These are phyloP conservation scores for Tribonema minus DNA, from an alignment of 108 stramenopile species.

Conservation along the genomic window DNA sequence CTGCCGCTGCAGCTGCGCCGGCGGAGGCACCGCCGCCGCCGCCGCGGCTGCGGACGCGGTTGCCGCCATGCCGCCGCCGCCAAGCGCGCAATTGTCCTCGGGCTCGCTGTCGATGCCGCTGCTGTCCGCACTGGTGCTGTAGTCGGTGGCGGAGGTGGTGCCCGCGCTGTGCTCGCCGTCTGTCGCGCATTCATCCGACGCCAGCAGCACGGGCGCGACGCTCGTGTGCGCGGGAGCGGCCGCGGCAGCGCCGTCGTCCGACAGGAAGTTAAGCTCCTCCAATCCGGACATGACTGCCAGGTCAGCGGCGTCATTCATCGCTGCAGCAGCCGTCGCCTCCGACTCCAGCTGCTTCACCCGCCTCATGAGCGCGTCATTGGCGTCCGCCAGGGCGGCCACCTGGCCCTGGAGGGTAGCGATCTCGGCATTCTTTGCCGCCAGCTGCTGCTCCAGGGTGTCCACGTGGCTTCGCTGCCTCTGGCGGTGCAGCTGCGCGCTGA, in stretches of 20 bases:
- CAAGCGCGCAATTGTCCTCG: no score
- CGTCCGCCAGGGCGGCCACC: background rate
- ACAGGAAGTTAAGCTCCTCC: background rate
- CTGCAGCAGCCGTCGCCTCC: background rate
- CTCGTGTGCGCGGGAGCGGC: background rate
- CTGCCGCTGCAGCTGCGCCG: no score
- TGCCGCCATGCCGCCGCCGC: background rate
- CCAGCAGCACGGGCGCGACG: background rate
- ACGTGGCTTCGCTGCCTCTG: slow-evolving; percentile 34
- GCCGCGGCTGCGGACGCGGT: background rate
- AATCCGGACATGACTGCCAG: background rate
- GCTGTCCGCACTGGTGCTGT: background rate
- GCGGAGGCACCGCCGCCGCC: background rate
- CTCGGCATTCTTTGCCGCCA: background rate
- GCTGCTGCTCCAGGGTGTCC: slow-evolving; percentile 19
- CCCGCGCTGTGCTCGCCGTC: background rate
- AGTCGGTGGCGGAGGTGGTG: background rate
- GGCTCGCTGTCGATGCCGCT: background rate
- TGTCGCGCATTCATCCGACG: background rate
- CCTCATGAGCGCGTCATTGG: background rate
- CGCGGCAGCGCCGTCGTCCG: background rate
- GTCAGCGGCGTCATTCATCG: background rate
- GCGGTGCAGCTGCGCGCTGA: slow-evolving; percentile 41
- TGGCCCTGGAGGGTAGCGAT: slow-evolving; percentile 3
- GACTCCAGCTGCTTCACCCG: slow-evolving; percentile 13